phyloP scores from a whole-genome alignment of 306 rosid genomes.

The Corylus avellana region DNA sequence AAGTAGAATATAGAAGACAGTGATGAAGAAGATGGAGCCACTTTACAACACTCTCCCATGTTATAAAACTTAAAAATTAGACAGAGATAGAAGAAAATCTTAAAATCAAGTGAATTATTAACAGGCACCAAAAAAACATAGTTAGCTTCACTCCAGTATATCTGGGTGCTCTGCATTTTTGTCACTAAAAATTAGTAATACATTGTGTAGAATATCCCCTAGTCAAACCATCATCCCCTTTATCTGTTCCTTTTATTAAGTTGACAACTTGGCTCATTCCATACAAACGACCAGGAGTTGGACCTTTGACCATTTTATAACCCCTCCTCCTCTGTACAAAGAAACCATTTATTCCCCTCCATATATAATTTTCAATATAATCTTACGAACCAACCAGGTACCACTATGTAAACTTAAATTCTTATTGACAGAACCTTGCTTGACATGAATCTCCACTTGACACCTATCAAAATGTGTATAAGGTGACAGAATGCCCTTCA shows the following conservation, averaged over 20 bases:
- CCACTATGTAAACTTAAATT: neutral
- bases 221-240: slow-evolving; percentile 8
- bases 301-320: neutral
- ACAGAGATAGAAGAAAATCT: neutral
- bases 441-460: neutral
- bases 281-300: neutral
- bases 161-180: neutral
- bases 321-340: neutral
- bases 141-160: neutral
- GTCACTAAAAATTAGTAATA: neutral
- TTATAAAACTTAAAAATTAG: neutral
- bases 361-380: neutral
- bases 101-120: neutral
- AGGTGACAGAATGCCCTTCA: no score
- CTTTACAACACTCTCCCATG: neutral
- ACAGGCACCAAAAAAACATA: neutral
- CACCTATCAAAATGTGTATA: neutral
- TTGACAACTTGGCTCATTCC: neutral
- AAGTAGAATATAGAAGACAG: neutral
- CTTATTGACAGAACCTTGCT: neutral
- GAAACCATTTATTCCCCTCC: neutral
- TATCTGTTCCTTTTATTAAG: neutral
- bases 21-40: neutral
- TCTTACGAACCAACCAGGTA: neutral
- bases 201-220: neutral